Percentiles rank a stretch among this genome's conserved stretches.
Evolutionary conservation across 305 asterid genomes (phyloP).

Genomic region (Rubia occidens): DNA sequence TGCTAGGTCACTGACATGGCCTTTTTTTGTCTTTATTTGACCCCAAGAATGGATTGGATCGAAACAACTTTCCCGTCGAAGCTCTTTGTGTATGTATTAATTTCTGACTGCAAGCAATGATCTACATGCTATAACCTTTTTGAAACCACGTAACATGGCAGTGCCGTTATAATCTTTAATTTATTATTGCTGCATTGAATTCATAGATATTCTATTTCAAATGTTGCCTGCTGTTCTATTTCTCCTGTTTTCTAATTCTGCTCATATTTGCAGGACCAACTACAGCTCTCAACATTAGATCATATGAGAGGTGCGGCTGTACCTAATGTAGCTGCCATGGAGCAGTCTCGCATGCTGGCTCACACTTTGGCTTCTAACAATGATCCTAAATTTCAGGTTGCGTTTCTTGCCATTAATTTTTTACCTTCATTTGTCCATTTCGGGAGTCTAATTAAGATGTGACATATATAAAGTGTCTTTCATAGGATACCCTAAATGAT

Average conservation of each 20-base stretch:
- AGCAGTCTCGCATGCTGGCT: slow-evolving; percentile 91
- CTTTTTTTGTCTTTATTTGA: not conserved
- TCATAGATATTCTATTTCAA: not conserved
- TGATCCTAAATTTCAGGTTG: slow-evolving; percentile 97
- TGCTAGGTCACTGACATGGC: too few relatives aligned
- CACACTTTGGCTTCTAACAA: slow-evolving; percentile 87
- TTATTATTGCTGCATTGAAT: not conserved
- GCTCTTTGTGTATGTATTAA: not conserved
- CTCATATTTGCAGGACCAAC: slow-evolving; percentile 62
- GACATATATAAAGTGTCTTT: not conserved
- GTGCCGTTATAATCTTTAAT: not conserved
- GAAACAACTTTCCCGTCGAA: not conserved
- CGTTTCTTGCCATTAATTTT: not conserved
- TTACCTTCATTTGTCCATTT: not conserved
- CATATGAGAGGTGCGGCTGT: slow-evolving; percentile 56
- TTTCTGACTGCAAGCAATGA: not conserved
- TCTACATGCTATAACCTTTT: not conserved
- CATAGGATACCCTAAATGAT: not conserved
- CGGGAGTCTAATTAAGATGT: not conserved
- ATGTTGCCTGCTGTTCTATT: not conserved
- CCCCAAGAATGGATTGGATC: not conserved
- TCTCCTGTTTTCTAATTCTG: not conserved
- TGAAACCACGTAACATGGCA: not conserved
- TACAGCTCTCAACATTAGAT: slow-evolving; percentile 63
- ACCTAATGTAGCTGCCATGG: slow-evolving; percentile 71